These are phyloP conservation scores for Neoarthrinium moseri DNA, from an alignment of 2,329 filamentous ascomycete genomes.

Conservation along the genomic window DNA sequence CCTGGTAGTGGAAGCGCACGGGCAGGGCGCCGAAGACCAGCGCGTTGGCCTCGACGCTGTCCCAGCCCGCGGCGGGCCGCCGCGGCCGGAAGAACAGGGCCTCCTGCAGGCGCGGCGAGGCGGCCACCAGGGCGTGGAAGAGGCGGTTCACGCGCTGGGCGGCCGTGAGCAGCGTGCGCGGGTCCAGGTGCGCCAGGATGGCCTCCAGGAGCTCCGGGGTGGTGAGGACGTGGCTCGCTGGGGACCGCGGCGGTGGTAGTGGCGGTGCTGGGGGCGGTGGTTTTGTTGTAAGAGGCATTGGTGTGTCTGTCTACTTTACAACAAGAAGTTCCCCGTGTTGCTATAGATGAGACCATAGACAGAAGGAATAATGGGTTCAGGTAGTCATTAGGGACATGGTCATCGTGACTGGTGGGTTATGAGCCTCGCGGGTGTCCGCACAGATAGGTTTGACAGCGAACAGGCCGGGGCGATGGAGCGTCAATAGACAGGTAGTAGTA, in stretches of 20 bases:
- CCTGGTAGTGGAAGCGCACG: neutral
- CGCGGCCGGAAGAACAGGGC: constrained; percentile 11
- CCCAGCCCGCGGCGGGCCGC: neutral
- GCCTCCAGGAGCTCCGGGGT: constrained; percentile 14
- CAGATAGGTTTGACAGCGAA: too few species aligned
- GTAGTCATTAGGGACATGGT: too few species aligned
- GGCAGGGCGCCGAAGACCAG: neutral
- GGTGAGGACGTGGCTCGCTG: neutral
- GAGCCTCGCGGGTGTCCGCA: too few species aligned
- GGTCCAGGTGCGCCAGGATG: constrained; percentile 10
- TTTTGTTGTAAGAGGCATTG: neutral
- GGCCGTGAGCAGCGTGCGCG: constrained; percentile 10
- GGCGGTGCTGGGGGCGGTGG: neutral
- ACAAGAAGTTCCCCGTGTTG: too few species aligned
- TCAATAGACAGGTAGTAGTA: too few species aligned
- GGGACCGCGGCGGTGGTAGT: neutral
- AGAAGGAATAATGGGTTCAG: too few species aligned
- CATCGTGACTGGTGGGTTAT: too few species aligned
- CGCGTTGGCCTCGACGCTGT: constrained; percentile 1
- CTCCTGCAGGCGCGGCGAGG: constrained; percentile 10
- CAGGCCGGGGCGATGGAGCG: too few species aligned
- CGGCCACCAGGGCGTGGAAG: constrained; percentile 7
- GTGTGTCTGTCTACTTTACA: too few species aligned
- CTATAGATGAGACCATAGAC: too few species aligned
- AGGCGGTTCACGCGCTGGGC: constrained; percentile 7